phyloP scores from a whole-genome alignment of 371 early-diverging fungal species.

The Nematocida sp. region DNA sequence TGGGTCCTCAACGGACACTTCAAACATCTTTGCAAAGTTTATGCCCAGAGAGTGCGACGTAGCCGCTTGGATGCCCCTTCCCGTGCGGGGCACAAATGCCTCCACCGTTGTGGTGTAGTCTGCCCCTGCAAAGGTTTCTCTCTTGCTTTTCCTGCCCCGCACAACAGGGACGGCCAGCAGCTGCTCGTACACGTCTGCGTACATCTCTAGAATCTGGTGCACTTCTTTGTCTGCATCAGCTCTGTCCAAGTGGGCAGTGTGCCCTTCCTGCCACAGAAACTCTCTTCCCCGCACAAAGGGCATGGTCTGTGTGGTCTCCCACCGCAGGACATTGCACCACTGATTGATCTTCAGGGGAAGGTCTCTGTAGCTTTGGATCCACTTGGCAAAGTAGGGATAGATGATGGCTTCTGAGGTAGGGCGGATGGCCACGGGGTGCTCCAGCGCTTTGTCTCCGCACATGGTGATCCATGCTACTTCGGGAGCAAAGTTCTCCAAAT shows the following conservation, averaged over 20 bases:
- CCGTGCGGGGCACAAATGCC: conserved; percentile 91
- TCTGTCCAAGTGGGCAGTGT: conserved; percentile 86
- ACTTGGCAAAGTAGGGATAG: conserved; percentile 96
- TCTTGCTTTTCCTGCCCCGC: conserved; percentile 93
- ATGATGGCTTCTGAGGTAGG: conserved; percentile 99
- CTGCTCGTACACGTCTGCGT: conserved; percentile 88
- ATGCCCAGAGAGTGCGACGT: conserved; percentile 97
- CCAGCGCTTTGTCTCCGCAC: conserved; percentile 78
- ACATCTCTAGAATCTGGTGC: conserved; percentile 79
- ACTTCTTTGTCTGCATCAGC: conserved; percentile 85
- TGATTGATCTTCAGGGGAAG: conserved; percentile 94
- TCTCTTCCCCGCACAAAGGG: conserved; percentile 98
- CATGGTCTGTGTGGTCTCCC: conserved; percentile 99
- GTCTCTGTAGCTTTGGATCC: conserved; percentile 95
- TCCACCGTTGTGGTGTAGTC: conserved; percentile 94
- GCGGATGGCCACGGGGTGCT: conserved; percentile 92
- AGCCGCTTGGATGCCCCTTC: conserved; percentile 97
- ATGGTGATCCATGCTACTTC: conserved; percentile 99
- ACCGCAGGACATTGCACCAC: conserved; percentile 98
- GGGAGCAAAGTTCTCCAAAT: conserved; percentile 96
- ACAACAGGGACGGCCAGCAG: conserved; percentile 94
- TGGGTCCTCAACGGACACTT: conserved; percentile 71
- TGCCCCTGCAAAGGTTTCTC: conserved; percentile 98
- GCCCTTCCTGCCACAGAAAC: conserved; percentile 99
- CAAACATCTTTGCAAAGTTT: conserved; percentile 98